Percentiles rank a stretch among this genome's conserved stretches.
Conservation (phyloP, 106 monocot species). For the Xerophyta viscosa region DNA sequence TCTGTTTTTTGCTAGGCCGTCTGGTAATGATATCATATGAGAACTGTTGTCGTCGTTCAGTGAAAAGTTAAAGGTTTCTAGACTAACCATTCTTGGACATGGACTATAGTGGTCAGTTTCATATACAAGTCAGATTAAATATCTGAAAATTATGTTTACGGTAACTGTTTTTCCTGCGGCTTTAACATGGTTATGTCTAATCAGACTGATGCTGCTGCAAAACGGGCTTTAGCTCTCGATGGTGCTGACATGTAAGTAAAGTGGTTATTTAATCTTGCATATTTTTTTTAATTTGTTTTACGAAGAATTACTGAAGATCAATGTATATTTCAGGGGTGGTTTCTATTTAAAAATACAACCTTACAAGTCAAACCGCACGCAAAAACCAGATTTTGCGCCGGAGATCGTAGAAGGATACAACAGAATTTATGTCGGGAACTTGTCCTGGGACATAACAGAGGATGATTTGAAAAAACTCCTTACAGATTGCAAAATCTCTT, state of each 20-base stretch:
- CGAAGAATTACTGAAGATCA: neutral
- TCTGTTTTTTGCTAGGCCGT: no score
- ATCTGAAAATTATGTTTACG: no score
- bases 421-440: conserved; percentile 73
- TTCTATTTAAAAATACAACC: conserved; percentile 89
- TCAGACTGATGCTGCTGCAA: conserved; percentile 97
- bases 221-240: conserved; percentile 82
- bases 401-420: conserved; percentile 85
- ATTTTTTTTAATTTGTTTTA: neutral
- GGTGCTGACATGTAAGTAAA: conserved; percentile 91
- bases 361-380: conserved; percentile 39
- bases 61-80: no score
- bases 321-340: conserved; percentile 66
- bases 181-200: no score
- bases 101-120: no score
- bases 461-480: conserved; percentile 70
- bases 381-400: conserved; percentile 59
- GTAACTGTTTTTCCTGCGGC: no score
- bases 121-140: no score
- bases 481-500: conserved; percentile 52
- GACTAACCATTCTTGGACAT: no score
- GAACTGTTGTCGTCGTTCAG: no score
- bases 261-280: neutral
- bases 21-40: no score
- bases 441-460: conserved; percentile 85